Base-by-base conservation (phyloP, 1,284 basidiomycete genomes). In the Thelephora terrestris region DNA sequence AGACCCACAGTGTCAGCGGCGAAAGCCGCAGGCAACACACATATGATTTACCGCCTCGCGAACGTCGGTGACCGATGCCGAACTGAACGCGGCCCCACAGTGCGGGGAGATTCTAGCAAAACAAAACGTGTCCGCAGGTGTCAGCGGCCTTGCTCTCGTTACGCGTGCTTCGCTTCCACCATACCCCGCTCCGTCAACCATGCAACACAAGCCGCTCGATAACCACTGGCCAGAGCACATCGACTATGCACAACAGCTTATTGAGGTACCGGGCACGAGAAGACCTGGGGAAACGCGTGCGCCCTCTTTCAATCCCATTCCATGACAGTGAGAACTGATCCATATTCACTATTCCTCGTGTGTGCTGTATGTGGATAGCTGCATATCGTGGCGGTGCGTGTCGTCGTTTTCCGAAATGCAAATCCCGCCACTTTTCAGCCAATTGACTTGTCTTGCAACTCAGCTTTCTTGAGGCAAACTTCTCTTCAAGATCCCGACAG, bases 271-370 rank as follows among this genome's bases (percentile, higher is more conserved):
- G 24, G 85, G 83, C 17, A 88, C 87, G 2, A 82, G 82, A 63
- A 76, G 73, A 48, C 79, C 84, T 23, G 85, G 87, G 18, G 86
- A 90, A 68, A 85, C 85, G 54, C 82, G 87, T 87, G 56, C 47
- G 73, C 17, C 38, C 24, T 37, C 32, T 38, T n/a, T 21, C 32
- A 34, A 4, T 40, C 32, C 29, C 25, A 25, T 20, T 2, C 16
- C n/a, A 9, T 4, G n/a, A n/a, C 21, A 14, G 18, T 21, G 25
- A 14, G 23, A 38, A 46, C 40, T 46, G 48, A 29, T 43, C 25
- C 27, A 6, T 14, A 7, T 12, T 32, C 29, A 10, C 14, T 32
- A 12, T 32, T 32, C 14, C 29, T 32, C 20, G 9, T 12, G 12
- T 32, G 6, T 14, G 12, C 12, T 32, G 29, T 6, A 32, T 12